phyloP scores from a whole-genome alignment of 139 green algal species.

The Auxenochlorella protothecoides region DNA sequence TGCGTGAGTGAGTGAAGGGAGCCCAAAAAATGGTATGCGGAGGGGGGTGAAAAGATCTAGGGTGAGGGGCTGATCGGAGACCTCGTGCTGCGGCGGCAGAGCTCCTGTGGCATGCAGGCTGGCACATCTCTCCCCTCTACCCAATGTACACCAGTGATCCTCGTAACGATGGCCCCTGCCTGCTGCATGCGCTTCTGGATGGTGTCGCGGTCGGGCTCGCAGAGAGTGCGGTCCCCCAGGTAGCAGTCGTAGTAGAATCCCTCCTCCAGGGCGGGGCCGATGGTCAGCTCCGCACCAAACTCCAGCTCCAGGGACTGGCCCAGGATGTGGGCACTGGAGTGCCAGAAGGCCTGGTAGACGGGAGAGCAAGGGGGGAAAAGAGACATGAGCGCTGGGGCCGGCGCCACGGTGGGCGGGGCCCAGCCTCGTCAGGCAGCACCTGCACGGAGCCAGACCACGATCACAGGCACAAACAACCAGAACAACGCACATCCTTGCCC shows the following conservation, averaged over 20 bases:
- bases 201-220: conserved; percentile 48
- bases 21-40: too few relatives aligned
- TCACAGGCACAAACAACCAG: not conserved
- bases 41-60: too few relatives aligned
- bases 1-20: conserved; percentile 1
- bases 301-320: conserved; percentile 89
- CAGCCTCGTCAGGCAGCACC: too few relatives aligned
- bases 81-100: too few relatives aligned
- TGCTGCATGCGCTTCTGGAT: conserved; percentile 74
- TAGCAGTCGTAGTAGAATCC: conserved; percentile 99
- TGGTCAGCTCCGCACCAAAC: conserved; percentile 91
- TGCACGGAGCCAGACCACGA: too few relatives aligned
- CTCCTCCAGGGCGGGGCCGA: conserved; percentile 88
- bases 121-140: too few relatives aligned
- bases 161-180: conserved; percentile 1
- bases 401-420: too few relatives aligned
- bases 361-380: not conserved
- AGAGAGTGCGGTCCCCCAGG: conserved; percentile 75
- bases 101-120: too few relatives aligned
- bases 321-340: conserved; percentile 85
- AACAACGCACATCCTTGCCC: conserved; percentile 64
- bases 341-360: conserved; percentile 86
- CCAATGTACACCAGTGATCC: too few relatives aligned
- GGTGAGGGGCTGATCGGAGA: too few relatives aligned
- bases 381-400: too few relatives aligned